Base-by-base conservation (phyloP, 2,329 filamentous ascomycete genomes). In the Colletotrichum sojae region DNA sequence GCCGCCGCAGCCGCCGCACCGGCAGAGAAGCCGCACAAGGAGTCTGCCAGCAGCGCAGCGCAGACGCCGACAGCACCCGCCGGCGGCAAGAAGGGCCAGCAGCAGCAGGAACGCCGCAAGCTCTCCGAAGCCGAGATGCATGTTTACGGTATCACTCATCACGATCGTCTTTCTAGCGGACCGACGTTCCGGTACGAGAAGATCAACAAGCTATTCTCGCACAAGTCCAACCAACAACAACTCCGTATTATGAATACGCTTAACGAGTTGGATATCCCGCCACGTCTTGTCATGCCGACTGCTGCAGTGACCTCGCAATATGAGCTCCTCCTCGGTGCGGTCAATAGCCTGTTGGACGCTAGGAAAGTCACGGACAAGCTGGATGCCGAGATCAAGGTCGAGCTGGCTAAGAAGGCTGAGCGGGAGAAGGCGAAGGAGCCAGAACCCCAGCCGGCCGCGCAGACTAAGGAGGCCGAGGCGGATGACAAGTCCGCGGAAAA, bases 141-240 rank as follows among this genome's bases (percentile, higher is more conserved):
- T 71, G 87, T 92, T 40, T 98, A 95, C 76, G 96, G 95, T 71
- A 92, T 99, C 10, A 89, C 92, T 8, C 90, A 93, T 72, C 92
- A 95, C 77, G 95, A 98, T 64, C 92, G 95, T 31, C 86, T 98
- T 46, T 90, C 92, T 2, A 92, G 91, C 9, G 95, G 96, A 6
- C 93, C 97, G 43, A 92, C 93, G 15, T 98, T 98, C 86, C 93
- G 95, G 13, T 94, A 94, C 31, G 93, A 95, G 74, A 91, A 90
- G 78, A 89, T 95, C 67, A 91, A 91, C 73, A 94, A 94, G 79
- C 88, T 94, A 25, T 91, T 94, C 64, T 90, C 90, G 45, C 92
- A 92, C 72, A 95, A 95, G 82, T 92, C 89, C 16, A 89, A 91
- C 62, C 89, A 92, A 70, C 92, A 95, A 77, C 93, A 93, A 73